Evolutionary conservation across 2,329 filamentous ascomycete genomes (phyloP), one percentile per base, ranked within the genome.

Genomic region (Seiridium cupressi): DNA sequence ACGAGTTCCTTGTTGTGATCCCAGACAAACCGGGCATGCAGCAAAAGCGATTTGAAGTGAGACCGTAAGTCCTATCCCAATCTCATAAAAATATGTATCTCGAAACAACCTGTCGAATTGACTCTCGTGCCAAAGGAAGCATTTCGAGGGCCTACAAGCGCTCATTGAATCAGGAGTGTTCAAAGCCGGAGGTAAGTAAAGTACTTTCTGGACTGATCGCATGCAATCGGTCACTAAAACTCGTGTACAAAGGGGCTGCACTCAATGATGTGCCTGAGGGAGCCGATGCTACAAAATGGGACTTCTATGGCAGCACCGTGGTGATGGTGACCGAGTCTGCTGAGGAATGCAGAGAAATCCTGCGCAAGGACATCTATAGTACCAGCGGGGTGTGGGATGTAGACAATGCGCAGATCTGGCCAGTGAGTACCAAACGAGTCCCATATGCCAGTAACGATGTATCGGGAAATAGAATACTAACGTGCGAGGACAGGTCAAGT

Each of bases 361-460:
- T 97, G 51, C 84, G 84, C 73, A 81, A 84, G 54, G 93, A 97
- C 76, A 78, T 93, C 8, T 97, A 96, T 76, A 79, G 82, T 8
- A 81, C 77, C 62, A 81, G 75, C 48, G 91, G 88, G 0, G 92
- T 96, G 7, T 97, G 93, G 93, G 91, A 97, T 78, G 71, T 90
- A 61, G 84, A 88, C 42, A 90, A 90, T 68, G 85, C 75, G 58
- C 78, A 83, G 67, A 81, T 85, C 60, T 82, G 80, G 65, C 79
- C 83, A 13, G 75, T 76, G 72, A 68, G 73, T 66, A 13, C 10
- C 8, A 40, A 3, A 38, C 18, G 13, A 8, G 13, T 42, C 13
- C 38, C 13, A 13, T 13, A 42, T 42, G 38, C 13, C 13, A 13
- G 7, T 1, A 42, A 42, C 2, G 38, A 13, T 8, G 38, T 7